These are phyloP conservation scores for Cladosporium oxysporum DNA, from an alignment of 2,329 filamentous ascomycete genomes.

Conservation along the genomic window DNA sequence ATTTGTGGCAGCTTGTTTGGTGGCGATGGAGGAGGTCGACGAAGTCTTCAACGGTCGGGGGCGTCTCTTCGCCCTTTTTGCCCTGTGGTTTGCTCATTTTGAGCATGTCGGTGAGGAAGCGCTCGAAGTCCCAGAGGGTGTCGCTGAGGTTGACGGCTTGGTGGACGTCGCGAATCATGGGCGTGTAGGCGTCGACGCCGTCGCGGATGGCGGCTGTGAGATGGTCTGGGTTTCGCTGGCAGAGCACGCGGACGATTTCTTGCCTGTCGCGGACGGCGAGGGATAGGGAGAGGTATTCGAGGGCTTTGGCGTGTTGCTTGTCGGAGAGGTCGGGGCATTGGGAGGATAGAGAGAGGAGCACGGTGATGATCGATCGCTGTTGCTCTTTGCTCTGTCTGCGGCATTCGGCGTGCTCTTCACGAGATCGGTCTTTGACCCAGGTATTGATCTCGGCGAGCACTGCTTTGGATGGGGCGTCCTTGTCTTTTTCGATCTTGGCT, in stretches of 20 bases:
- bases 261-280: constrained; percentile 74
- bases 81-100: constrained; percentile 48
- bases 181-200: constrained; percentile 67
- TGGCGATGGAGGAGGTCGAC: constrained; percentile 67
- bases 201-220: constrained; percentile 70
- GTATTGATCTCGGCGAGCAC: constrained; percentile 62
- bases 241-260: constrained; percentile 66
- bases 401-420: constrained; percentile 59
- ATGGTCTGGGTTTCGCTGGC: constrained; percentile 68
- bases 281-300: constrained; percentile 71
- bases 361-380: constrained; percentile 63
- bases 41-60: constrained; percentile 70
- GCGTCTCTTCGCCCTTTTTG: constrained; percentile 33
- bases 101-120: constrained; percentile 72
- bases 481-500: constrained; percentile 64
- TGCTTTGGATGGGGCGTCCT: constrained; percentile 60
- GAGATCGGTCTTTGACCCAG: constrained; percentile 54
- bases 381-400: constrained; percentile 57
- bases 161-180: constrained; percentile 72
- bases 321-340: constrained; percentile 54
- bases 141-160: constrained; percentile 70
- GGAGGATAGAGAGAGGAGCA: constrained; percentile 62
- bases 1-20: constrained; percentile 64
- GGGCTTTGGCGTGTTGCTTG: constrained; percentile 62
- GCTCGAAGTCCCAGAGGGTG: constrained; percentile 66